These are phyloP conservation scores for Leersia perrieri DNA, from an alignment of 176 grass and related monocot species.

Conservation along the genomic window DNA sequence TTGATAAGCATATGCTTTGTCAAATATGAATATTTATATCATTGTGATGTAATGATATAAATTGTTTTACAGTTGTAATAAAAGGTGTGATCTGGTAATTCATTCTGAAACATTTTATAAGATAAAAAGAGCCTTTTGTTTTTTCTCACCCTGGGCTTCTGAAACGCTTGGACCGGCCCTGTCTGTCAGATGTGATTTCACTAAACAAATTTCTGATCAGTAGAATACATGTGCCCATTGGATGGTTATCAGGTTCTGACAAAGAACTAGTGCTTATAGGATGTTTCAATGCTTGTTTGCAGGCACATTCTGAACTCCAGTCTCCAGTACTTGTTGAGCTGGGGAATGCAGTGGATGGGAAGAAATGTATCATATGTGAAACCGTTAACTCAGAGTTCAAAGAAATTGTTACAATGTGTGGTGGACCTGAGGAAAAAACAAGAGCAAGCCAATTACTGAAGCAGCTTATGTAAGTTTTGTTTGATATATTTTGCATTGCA, in stretches of 20 bases:
- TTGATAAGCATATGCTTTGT: too few species aligned
- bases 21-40: too few species aligned
- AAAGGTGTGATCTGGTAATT: too few species aligned
- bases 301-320: slow-evolving; percentile 70
- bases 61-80: too few species aligned
- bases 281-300: slow-evolving; percentile 12
- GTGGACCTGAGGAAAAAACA: slow-evolving; percentile 61
- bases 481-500: background rate
- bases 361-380: slow-evolving; percentile 71
- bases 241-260: background rate
- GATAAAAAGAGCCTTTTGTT: too few species aligned
- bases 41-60: too few species aligned
- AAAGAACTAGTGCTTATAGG: background rate
- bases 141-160: too few species aligned
- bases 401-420: slow-evolving; percentile 79
- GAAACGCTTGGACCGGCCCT: too few species aligned
- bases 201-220: background rate
- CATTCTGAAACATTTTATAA: too few species aligned
- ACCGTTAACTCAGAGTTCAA: slow-evolving; percentile 60
- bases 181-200: background rate
- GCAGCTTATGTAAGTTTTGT: slow-evolving; percentile 59
- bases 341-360: slow-evolving; percentile 47
- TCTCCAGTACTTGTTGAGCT: slow-evolving; percentile 64
- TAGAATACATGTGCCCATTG: background rate
- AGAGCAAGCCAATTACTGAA: slow-evolving; percentile 67